Conservation (phyloP, 805 yeast genomes). For the Kluyveromyces siamensis region DNA sequence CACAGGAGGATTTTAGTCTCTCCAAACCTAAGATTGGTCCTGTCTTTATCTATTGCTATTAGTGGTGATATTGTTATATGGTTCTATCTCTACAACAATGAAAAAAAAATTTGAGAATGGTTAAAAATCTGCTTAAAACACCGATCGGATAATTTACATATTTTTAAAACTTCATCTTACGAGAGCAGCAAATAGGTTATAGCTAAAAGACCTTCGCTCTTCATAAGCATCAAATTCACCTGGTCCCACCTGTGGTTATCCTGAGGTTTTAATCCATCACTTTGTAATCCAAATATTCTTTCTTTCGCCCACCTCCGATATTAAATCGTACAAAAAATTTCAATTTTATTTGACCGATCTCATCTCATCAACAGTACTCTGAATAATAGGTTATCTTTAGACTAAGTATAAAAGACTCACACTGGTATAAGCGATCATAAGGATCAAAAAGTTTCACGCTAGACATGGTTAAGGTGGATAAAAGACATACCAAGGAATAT, state of each 20-base stretch:
- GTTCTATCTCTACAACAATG: background rate
- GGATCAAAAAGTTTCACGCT: background rate
- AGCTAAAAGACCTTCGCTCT: no score
- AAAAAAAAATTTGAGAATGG: background rate
- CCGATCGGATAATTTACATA: background rate
- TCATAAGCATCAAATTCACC: no score
- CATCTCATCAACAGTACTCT: background rate
- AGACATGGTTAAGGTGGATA: conserved; percentile 2
- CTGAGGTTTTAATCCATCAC: no score
- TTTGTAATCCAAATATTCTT: background rate
- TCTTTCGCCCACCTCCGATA: background rate
- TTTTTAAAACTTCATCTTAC: background rate
- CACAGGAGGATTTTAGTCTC: background rate
- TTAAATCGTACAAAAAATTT: background rate
- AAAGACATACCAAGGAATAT: conserved; percentile 31
- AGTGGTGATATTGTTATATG: background rate
- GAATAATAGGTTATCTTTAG: background rate
- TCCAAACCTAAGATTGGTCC: background rate
- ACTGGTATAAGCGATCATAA: no score
- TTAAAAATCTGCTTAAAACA: background rate
- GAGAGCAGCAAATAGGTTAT: background rate
- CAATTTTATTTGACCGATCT: background rate
- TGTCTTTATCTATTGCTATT: background rate
- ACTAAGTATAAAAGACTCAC: no score
- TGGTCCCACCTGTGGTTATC: no score